Conservation (phyloP, 495 filamentous ascomycete genomes). For the Penicillium fimorum region DNA sequence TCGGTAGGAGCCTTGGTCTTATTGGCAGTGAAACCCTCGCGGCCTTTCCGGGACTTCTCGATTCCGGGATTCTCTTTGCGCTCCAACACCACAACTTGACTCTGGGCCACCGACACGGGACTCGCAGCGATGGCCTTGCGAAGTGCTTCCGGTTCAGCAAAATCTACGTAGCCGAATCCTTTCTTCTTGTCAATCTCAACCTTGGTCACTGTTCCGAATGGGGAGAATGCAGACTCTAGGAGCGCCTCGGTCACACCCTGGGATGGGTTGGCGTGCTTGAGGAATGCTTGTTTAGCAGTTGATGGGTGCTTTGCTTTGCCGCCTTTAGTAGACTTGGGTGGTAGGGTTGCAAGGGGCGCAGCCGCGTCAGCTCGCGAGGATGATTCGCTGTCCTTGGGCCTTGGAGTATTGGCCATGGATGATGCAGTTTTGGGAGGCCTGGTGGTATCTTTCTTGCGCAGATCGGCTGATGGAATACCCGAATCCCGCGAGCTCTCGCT, state of each 20-base stretch:
- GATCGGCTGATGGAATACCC: conserved; percentile 31
- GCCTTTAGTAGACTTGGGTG: conserved; percentile 33
- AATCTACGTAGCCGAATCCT: conserved; percentile 88
- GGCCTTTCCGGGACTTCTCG: conserved; percentile 42
- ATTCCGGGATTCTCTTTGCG: conserved; percentile 56
- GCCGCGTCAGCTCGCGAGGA: conserved; percentile 25
- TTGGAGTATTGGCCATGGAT: conserved; percentile 21
- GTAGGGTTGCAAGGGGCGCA: conserved; percentile 29
- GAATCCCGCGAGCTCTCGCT: conserved; percentile 27
- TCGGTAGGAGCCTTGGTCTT: conserved; percentile 7
- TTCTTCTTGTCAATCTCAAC: conserved; percentile 92
- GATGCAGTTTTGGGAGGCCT: conserved; percentile 31
- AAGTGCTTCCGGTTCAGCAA: conserved; percentile 66
- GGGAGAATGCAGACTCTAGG: conserved; percentile 66
- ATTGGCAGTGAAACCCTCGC: conserved; percentile 23
- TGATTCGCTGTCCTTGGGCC: conserved; percentile 26
- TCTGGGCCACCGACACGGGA: conserved; percentile 76
- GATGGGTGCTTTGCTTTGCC: conserved; percentile 41
- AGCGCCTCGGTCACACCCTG: conserved; percentile 84
- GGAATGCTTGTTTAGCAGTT: conserved; percentile 76
- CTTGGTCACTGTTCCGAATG: conserved; percentile 67
- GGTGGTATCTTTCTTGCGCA: conserved; percentile 34
- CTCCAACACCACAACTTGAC: conserved; percentile 82
- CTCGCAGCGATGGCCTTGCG: conserved; percentile 78
- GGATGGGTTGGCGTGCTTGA: conserved; percentile 89